phyloP scores from a whole-genome alignment of 2,329 filamentous ascomycete species.

The Hirsutella rhossiliensis region DNA sequence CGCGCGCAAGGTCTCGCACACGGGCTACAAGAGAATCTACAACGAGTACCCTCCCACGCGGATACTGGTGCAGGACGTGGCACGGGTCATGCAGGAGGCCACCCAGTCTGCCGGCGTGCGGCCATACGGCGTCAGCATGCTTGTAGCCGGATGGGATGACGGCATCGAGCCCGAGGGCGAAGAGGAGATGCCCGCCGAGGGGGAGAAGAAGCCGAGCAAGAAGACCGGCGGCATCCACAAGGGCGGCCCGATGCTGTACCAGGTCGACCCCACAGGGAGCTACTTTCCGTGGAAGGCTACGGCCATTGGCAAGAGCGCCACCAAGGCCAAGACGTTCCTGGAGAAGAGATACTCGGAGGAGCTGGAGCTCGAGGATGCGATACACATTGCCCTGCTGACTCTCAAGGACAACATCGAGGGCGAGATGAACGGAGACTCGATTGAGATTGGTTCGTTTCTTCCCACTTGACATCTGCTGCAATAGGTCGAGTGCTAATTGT shows the following conservation, averaged over 20 bases:
- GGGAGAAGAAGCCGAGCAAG: constrained; percentile 56
- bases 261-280: constrained; percentile 96
- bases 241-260: constrained; percentile 93
- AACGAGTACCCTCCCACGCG: constrained; percentile 99
- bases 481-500: constrained; percentile 12
- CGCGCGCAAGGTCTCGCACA: constrained; percentile 95
- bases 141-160: constrained; percentile 97
- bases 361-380: constrained; percentile 91
- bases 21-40: constrained; percentile 98
- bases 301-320: constrained; percentile 96
- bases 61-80: constrained; percentile 98
- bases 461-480: too few relatives aligned
- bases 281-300: constrained; percentile 99
- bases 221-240: constrained; percentile 95
- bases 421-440: constrained; percentile 97
- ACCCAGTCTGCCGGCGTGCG: constrained; percentile 96
- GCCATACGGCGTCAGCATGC: constrained; percentile 88
- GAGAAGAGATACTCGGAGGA: constrained; percentile 99
- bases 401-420: constrained; percentile 99
- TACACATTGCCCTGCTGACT: constrained; percentile 94
- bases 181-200: constrained; percentile 39
- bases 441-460: constrained; percentile 66
- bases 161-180: constrained; percentile 79
- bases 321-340: constrained; percentile 95
- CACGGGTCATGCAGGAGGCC: constrained; percentile 95